phyloP scores from a whole-genome alignment of 2,329 filamentous ascomycete genomes.

The Scytalidium sp. region DNA sequence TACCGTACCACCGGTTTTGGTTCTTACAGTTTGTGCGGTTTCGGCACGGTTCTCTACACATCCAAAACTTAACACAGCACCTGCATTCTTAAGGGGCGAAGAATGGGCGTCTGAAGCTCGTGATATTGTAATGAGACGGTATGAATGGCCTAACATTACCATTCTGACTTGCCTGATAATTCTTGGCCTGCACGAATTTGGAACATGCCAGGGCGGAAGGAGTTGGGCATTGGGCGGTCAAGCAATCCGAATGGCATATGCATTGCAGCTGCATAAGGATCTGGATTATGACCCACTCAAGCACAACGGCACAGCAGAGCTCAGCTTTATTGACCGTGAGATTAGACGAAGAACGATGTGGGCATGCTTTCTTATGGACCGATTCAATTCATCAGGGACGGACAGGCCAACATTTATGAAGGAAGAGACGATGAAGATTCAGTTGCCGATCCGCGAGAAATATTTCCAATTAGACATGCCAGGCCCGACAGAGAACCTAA shows the following conservation, averaged over 20 bases:
- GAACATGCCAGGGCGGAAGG: constrained; percentile 90
- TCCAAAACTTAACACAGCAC: constrained; percentile 67
- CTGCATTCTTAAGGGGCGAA: constrained; percentile 84
- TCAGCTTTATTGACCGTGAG: constrained; percentile 90
- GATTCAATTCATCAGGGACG: constrained; percentile 93
- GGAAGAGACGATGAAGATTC: constrained; percentile 85
- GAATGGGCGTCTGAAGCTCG: constrained; percentile 87
- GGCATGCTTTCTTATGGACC: constrained; percentile 96
- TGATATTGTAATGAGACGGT: constrained; percentile 80
- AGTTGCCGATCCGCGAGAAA: constrained; percentile 85
- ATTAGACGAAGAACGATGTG: constrained; percentile 95
- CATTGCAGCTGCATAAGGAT: constrained; percentile 88
- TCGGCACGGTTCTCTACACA: constrained; percentile 94
- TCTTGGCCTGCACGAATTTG: constrained; percentile 90
- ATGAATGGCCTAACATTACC: constrained; percentile 94
- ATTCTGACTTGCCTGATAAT: constrained; percentile 88
- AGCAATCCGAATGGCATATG: constrained; percentile 95
- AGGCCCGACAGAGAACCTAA: constrained; percentile 78
- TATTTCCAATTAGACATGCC: constrained; percentile 90
- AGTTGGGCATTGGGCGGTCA: constrained; percentile 96
- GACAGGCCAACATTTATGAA: constrained; percentile 89
- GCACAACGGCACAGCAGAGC: constrained; percentile 58
- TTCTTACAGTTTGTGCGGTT: constrained; percentile 91
- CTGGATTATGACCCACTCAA: constrained; percentile 75
- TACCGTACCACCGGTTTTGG: constrained; percentile 81